A percentile compares a stretch with the other conserved stretches of the same genome.
phyloP scores from a whole-genome alignment of 495 filamentous ascomycete genomes.

The Talaromyces thailandensis region DNA sequence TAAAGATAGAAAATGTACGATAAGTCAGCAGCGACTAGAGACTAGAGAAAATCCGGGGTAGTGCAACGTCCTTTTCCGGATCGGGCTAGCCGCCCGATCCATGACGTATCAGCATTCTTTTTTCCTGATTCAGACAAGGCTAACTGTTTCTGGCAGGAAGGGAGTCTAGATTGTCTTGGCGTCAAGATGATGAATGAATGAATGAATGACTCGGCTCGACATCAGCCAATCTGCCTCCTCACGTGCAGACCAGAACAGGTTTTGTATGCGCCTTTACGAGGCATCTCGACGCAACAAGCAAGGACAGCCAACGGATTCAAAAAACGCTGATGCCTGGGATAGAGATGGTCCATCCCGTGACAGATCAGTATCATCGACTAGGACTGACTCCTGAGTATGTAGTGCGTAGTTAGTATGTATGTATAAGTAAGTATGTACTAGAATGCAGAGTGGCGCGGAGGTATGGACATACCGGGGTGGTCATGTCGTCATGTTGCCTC shows the following conservation, averaged over 20 bases:
- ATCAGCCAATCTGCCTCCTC: neutral
- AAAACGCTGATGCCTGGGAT: neutral
- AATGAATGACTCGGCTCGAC: too few relatives aligned
- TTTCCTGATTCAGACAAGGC: too few relatives aligned
- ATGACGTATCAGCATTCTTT: neutral
- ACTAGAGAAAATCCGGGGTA: neutral
- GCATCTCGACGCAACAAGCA: neutral
- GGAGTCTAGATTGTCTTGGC: neutral
- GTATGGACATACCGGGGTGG: neutral
- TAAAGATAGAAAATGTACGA: neutral
- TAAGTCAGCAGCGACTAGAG: neutral
- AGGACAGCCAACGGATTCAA: neutral
- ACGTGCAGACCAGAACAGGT: neutral
- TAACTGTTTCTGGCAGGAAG: neutral
- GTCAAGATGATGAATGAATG: neutral
- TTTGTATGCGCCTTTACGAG: neutral
- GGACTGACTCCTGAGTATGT: too few relatives aligned
- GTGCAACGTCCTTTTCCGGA: neutral
- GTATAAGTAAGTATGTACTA: neutral
- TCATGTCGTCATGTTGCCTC: constrained; percentile 1
- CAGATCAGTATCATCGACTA: neutral
- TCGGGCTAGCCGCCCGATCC: neutral
- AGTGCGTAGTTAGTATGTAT: too few relatives aligned
- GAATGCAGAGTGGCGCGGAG: neutral
- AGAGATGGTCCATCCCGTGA: neutral